phyloP scores from a whole-genome alignment of 2,329 filamentous ascomycete genomes.

The Teratosphaeria viscida region DNA sequence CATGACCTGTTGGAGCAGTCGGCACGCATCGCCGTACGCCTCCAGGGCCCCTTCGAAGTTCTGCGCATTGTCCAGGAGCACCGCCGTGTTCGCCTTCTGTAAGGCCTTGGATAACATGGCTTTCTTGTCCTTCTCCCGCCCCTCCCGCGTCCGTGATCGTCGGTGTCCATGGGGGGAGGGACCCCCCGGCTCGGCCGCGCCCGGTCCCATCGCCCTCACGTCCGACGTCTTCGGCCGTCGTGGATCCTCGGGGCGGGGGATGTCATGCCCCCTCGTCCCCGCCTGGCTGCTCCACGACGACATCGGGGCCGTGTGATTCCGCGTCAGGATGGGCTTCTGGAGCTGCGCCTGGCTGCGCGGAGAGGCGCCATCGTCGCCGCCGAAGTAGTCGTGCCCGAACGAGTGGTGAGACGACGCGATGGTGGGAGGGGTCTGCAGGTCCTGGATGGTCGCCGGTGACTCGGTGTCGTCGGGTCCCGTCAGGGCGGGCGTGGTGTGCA shows the following conservation, averaged over 20 bases:
- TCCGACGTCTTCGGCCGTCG: conserved; percentile 6
- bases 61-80: conserved; percentile 89
- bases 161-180: background rate
- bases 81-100: conserved; percentile 90
- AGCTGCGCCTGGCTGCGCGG: conserved; percentile 14
- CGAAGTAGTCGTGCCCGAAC: conserved; percentile 16
- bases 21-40: conserved; percentile 85
- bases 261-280: conserved; percentile 5
- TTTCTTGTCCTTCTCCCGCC: conserved; percentile 55
- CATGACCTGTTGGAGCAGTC: conserved; percentile 79
- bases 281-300: conserved; percentile 7
- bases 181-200: background rate
- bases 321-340: conserved; percentile 15
- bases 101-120: conserved; percentile 93
- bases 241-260: conserved; percentile 2
- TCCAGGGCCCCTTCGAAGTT: conserved; percentile 87
- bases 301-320: conserved; percentile 16
- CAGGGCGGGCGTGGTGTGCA: conserved; percentile 21
- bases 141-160: conserved; percentile 27
- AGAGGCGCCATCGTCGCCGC: conserved; percentile 15
- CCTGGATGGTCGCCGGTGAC: conserved; percentile 22
- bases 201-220: background rate
- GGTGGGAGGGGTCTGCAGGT: conserved; percentile 22
- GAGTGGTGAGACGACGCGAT: conserved; percentile 18
- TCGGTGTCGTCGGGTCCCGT: conserved; percentile 20